Base-by-base conservation (phyloP, 345 rosid species). In the Sonneratia caseolaris region DNA sequence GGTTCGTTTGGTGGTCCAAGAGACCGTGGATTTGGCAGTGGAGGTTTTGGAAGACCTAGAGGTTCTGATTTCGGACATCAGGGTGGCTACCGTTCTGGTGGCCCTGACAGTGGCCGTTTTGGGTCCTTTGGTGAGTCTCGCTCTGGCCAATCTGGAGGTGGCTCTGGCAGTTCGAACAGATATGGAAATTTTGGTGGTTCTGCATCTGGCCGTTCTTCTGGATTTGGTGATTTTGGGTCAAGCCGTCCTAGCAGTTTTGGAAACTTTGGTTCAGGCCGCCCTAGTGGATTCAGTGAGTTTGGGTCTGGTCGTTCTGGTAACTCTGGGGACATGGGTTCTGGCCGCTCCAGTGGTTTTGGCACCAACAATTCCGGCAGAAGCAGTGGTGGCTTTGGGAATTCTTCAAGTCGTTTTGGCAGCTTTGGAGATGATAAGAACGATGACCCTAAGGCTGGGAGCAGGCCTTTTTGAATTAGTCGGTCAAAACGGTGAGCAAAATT, bases 161-260 rank as follows among this genome's bases (percentile, higher is more conserved):
- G 82, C 32, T 76, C 75, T 1, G 81, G 53, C 0, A 77, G 81
- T 36, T 78, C 83, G 0, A 81, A 69, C 51, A 83, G 75, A 43
- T 73, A 83, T 6, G 45, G 88, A 11, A 76, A 77, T 40, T 79
- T 78, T 32, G 74, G 78, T 37, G 71, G 69, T 49, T 73, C 48
- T n/a, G 83, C 83, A n/a, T 74, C 83, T 64, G 66, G 86, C 15
- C 13, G 51, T 13, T 47, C 84, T 16, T 18, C 86, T 14, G 72
- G 82, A 2, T 47, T 9, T 36, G 89, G 91, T 24, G 80, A 71
- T 45, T 77, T 72, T 68, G 76, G 82, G 61, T 81, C 87, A 3
- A 80, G 85, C 18, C 77, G 76, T 68, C 79, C 88, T 37, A 48
- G 79, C 21, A 76, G 88, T 55, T 84, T 72, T 73, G 81, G 84